These are phyloP conservation scores for Streptanthus diversifolius DNA, from an alignment of 345 rosid genomes.

Conservation along the genomic window DNA sequence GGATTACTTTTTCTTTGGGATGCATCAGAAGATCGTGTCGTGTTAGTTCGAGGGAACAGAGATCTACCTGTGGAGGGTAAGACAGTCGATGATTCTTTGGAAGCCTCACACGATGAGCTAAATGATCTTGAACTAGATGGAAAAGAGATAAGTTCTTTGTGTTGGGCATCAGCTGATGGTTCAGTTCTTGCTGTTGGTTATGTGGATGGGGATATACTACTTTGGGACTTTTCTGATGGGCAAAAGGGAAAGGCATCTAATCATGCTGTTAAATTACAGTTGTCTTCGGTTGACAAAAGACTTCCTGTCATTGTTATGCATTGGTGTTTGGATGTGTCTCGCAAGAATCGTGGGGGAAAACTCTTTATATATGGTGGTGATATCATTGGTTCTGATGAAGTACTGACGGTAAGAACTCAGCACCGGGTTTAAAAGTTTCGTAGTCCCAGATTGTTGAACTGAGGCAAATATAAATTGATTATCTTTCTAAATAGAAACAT, in stretches of 20 bases:
- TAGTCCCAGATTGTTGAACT: constrained; percentile 18
- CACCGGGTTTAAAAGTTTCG: background rate
- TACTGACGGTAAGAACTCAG: constrained; percentile 54
- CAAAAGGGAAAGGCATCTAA: constrained; percentile 42
- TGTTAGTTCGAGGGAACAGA: constrained; percentile 59
- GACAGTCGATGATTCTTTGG: constrained; percentile 36
- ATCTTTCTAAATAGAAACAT: constrained; percentile 12
- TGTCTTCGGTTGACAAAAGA: constrained; percentile 67
- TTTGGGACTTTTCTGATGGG: constrained; percentile 60
- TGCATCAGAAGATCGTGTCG: constrained; percentile 56
- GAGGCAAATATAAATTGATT: background rate
- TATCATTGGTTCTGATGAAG: constrained; percentile 81
- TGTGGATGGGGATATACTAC: constrained; percentile 79
- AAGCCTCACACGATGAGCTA: constrained; percentile 35
- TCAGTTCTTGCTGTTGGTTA: constrained; percentile 87
- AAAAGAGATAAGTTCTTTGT: constrained; percentile 80
- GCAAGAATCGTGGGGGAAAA: constrained; percentile 48
- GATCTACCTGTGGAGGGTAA: constrained; percentile 57
- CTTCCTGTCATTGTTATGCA: constrained; percentile 75
- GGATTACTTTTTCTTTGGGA: constrained; percentile 88
- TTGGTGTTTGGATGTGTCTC: constrained; percentile 53
- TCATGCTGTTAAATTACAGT: constrained; percentile 61
- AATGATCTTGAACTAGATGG: constrained; percentile 45
- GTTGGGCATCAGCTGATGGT: constrained; percentile 85
- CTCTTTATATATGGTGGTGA: constrained; percentile 86